These are phyloP conservation scores for Monosporascus cannonballus DNA, from an alignment of 2,329 filamentous ascomycete genomes.

Conservation along the genomic window DNA sequence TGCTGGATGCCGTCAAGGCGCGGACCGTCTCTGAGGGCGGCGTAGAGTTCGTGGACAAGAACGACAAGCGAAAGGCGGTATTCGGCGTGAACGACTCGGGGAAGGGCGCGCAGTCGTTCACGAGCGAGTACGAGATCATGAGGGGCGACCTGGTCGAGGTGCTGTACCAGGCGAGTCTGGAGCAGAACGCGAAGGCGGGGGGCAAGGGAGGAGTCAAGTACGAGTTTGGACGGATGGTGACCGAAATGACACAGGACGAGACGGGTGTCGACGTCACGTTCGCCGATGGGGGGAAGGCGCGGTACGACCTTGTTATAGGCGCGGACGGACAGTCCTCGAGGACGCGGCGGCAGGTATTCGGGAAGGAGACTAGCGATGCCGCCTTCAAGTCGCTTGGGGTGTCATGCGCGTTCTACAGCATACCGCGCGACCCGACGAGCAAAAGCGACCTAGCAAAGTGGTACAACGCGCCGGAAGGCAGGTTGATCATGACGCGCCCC, in stretches of 20 bases:
- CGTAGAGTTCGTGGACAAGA: constrained; percentile 36
- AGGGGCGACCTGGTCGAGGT: constrained; percentile 48
- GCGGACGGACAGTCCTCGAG: constrained; percentile 48
- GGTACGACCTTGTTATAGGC: constrained; percentile 47
- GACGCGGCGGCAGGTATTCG: constrained; percentile 34
- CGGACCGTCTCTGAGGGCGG: constrained; percentile 41
- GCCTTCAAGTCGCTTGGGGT: constrained; percentile 23
- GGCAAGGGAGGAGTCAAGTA: constrained; percentile 24
- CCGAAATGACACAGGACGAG: constrained; percentile 22
- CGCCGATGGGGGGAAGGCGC: constrained; percentile 33
- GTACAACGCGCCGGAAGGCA: constrained; percentile 29
- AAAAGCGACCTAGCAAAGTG: constrained; percentile 25
- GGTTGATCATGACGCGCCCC: constrained; percentile 32
- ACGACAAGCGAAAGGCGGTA: constrained; percentile 31
- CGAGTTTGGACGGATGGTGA: constrained; percentile 25
- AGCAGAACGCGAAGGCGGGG: constrained; percentile 12
- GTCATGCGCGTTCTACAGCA: constrained; percentile 35
- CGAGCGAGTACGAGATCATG: constrained; percentile 55
- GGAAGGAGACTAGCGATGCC: constrained; percentile 17
- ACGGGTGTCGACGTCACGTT: constrained; percentile 31
- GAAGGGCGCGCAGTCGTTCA: constrained; percentile 37
- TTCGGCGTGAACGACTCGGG: constrained; percentile 35
- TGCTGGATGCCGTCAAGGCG: constrained; percentile 29
- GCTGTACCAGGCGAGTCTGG: constrained; percentile 35
- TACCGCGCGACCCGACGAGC: constrained; percentile 22